Evolutionary conservation across 495 filamentous ascomycete species (phyloP), one percentile per base, ranked within the genome.

Genomic region (Friedmanniomyces simplex): DNA sequence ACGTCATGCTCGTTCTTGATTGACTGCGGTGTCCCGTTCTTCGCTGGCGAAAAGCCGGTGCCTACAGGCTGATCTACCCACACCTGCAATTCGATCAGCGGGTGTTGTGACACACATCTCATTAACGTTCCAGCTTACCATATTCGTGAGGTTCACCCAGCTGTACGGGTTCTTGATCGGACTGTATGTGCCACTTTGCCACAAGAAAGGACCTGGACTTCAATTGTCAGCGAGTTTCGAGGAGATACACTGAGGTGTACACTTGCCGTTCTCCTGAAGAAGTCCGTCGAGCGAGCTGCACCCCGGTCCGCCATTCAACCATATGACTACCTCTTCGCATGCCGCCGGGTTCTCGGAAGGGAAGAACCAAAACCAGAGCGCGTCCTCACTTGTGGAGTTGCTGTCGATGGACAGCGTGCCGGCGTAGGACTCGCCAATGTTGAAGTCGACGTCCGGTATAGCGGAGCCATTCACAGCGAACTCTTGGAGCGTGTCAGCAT

Each of bases 331-430:
- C 63, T 89, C 85, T 49, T 88, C 81, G 2, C 76, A 71, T 12
- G 60, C 46, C 5, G 74, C 72, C 14, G 28, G 20, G 42, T 85
- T 83, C 3, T 68, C 68, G 0, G 83, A 79, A 0, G 83, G 84
- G 59, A 86, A 88, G 70, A 84, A 88, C 86, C 87, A 91, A 65
- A 87, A 91, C 62, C 79, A 89, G n/a, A 90, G 69, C 52, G 78
- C 66, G 47, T 76, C 75, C 1, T 72, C 72, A 61, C 80, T 76
- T 25, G 79, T 72, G 1, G 73, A 66, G 36, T 76, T 62, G 3
- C 69, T 69, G 2, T 77, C 79, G 57, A 89, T 88, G n/a, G 86
- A 78, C 7, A 91, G 67, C n/a, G 83, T 75, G 18, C 86, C 86
- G 25, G 86, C 81, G 61, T 89, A 90, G 0, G 79, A 83, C 66